Evolutionary conservation across 805 yeast genomes (phyloP).

Genomic region (Scheffersomyces spartinae): DNA sequence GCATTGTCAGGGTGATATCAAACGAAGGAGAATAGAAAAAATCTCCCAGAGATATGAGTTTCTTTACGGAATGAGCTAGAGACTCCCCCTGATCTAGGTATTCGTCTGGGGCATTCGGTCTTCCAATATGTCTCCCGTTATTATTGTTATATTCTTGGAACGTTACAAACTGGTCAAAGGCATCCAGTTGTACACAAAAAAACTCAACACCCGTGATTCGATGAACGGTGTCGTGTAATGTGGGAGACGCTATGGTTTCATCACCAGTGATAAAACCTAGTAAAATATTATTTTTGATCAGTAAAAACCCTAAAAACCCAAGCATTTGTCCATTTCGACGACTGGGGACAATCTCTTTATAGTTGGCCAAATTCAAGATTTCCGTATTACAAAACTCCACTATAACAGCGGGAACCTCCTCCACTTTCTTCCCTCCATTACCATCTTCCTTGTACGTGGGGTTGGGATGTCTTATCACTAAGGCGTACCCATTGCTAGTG

Average conservation of each 20-base stretch:
- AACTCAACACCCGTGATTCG: conserved; percentile 52
- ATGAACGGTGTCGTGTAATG: conserved; percentile 40
- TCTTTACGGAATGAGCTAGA: conserved; percentile 33
- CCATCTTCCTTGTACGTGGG: conserved; percentile 1
- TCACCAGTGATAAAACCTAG: conserved; percentile 48
- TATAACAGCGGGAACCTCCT: too few relatives aligned
- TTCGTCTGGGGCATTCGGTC: conserved; percentile 8
- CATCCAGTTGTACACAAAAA: conserved; percentile 53
- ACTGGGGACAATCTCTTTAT: conserved; percentile 30
- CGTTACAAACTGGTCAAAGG: too few relatives aligned
- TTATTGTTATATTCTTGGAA: conserved; percentile 7
- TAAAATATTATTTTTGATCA: conserved; percentile 41
- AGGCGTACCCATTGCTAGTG: conserved; percentile 44
- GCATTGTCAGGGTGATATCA: conserved; percentile 34
- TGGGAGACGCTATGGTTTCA: conserved; percentile 47
- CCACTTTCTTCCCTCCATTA: too few relatives aligned
- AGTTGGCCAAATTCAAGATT: conserved; percentile 25
- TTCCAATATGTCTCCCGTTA: conserved; percentile 5
- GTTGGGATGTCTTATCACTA: conserved; percentile 43
- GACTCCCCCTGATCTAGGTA: too few relatives aligned
- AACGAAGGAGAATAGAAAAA: conserved; percentile 38
- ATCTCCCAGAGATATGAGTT: conserved; percentile 33
- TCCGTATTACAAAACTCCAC: conserved; percentile 43
- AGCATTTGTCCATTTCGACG: conserved; percentile 17
- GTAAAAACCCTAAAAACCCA: conserved; percentile 55